Base-by-base conservation (phyloP, 257 asterid species). In the Solanum pinnatisectum region DNA sequence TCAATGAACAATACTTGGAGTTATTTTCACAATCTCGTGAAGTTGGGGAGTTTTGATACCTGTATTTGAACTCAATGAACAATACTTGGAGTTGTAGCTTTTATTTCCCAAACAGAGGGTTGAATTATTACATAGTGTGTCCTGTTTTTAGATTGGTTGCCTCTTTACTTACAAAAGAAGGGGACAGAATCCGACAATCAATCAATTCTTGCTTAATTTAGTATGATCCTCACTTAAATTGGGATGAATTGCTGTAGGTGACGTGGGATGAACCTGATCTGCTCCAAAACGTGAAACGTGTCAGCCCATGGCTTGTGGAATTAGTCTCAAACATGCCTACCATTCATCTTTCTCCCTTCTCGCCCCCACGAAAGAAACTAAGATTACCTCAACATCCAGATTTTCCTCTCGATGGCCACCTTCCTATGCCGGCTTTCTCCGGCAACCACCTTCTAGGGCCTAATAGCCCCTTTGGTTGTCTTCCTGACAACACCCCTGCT, bases 211-310 rank as follows among this genome's bases (percentile, higher is more conserved):
- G 40, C 36, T 65, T 56, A 76, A 78, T 85, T 85, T 78, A 73
- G 86, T 46, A 40, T 72, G 40, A 27, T 86, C 33, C 35, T 25
- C 32, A 76, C 73, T 37, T 15, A 84, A 65, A 83, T 85, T 71
- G 65, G 16, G 40, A 39, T 39, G 25, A 68, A 85, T 85, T 79
- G 18, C 60, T 92, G 87, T 92, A 96, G 99, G 98, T 96, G 73
- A 89, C 91, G 4, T 96, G 99, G 99, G 99, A 96, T 73, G 99
- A 95, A 91, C 98, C 99, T 4, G 99, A 95, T 89, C 92, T 95
- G 87, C 98, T 96, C 12, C 98, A 92, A 89, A 95, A 96, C 16
- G 99, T 96, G 90, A 96, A 94, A 88, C 94, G 95, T 5, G 98
- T 96, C 84, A 96, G 90, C 91, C 99, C 99, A 11, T 96, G 99